Base-by-base conservation (phyloP, 345 rosid species). In the Theobroma cacao region DNA sequence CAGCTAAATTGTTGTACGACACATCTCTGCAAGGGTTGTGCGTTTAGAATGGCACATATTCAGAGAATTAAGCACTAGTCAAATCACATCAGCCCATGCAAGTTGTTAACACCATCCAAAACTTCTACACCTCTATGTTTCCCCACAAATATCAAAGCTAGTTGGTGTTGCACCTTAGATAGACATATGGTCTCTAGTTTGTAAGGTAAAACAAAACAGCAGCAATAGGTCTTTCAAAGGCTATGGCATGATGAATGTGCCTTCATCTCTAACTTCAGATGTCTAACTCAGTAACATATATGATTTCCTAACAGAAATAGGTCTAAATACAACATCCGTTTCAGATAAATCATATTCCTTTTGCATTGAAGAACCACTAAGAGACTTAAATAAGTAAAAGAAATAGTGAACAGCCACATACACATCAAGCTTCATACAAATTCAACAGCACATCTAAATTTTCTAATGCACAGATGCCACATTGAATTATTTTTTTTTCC, bases 1-100 rank as follows among this genome's bases (percentile, higher is more conserved):
- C 96, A 3, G 76, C 63, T 83, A 92, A 84, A 81, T 85, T 85
- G 82, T 94, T 94, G 84, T 92, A 92, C 0, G 97, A 90, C 56
- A 90, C 85, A 86, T 94, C 98, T 88, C 98, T 92, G 86, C 50
- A 65, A 85, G 64, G 3, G 13, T 50, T 28, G 75, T 17, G 52
- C 18, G 41, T 48, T 71, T 17, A 71, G 22, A 50, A 70, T 47
- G 74, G 26, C 24, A 48, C 15, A 48, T 48, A 30, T 30, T 47
- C 13, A 70, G 34, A 55, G 8, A 55, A 53, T 9, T 34, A 55
- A 22, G 31, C 43, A 56, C 12, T 3, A 74, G 22, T 28, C 22
- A 36, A 40, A 56, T 36, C 52, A 47, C 40, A 58, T n/a, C 11
- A 7, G 38, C 38, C 30, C 33, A 38, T 36, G 22, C 45, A 73